Percentiles rank a stretch among this genome's conserved stretches.
Evolutionary conservation across 768 basidiomycete species (phyloP).

Genomic region (Amanita polypyramis): DNA sequence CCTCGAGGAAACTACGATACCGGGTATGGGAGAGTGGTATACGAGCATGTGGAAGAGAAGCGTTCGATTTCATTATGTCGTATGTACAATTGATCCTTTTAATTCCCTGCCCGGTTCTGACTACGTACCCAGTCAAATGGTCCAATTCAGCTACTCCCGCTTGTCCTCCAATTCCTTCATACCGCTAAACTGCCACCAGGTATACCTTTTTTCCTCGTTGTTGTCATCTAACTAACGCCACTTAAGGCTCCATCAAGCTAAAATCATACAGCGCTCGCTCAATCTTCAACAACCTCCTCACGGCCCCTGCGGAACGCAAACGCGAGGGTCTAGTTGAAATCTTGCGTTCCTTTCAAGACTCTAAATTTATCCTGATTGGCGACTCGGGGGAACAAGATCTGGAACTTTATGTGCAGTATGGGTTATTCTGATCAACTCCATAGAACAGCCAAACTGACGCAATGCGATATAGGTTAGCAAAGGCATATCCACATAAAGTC

Average conservation of each 20-base stretch:
- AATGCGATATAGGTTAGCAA: slow-evolving; percentile 37
- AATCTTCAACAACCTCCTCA: slow-evolving; percentile 73
- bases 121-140: slow-evolving; percentile 59
- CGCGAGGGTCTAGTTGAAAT: slow-evolving; percentile 71
- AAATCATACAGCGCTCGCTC: slow-evolving; percentile 81
- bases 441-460: not conserved
- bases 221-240: not conserved
- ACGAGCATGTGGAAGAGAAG: slow-evolving; percentile 55
- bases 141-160: slow-evolving; percentile 75
- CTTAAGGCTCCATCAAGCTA: slow-evolving; percentile 67
- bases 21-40: slow-evolving; percentile 80
- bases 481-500: slow-evolving; percentile 58
- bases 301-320: slow-evolving; percentile 77
- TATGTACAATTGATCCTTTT: slow-evolving; percentile 26
- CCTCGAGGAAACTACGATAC: slow-evolving; percentile 65
- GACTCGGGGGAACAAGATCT: slow-evolving; percentile 95
- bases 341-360: slow-evolving; percentile 61
- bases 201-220: slow-evolving; percentile 11
- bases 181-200: slow-evolving; percentile 62
- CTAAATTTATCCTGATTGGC: slow-evolving; percentile 77
- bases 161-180: slow-evolving; percentile 66
- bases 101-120: not conserved
- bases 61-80: slow-evolving; percentile 82
- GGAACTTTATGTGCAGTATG: slow-evolving; percentile 74
- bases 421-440: not conserved